A percentile compares a stretch with the other conserved stretches of the same genome.
Evolutionary conservation across 495 filamentous ascomycete genomes (phyloP).

Genomic region (Aspergillus coremiiformis): DNA sequence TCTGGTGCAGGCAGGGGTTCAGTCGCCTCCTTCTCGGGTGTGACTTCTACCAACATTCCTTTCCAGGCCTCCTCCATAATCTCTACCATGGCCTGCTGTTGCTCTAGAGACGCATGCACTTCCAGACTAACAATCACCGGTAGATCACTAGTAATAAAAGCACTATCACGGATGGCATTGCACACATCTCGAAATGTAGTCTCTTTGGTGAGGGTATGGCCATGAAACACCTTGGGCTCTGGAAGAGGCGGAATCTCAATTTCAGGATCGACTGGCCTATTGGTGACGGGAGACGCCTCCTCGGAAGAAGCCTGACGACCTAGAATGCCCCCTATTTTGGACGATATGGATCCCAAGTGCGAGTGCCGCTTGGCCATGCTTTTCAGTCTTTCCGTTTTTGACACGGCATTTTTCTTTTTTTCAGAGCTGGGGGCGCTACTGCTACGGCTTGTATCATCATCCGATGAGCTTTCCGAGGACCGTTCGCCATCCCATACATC

Average conservation of each 20-base stretch:
- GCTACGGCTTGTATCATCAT: conserved; percentile 21
- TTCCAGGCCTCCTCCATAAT: conserved; percentile 80
- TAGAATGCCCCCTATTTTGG: conserved; percentile 20
- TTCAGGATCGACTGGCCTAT: conserved; percentile 24
- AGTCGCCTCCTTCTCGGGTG: conserved; percentile 39
- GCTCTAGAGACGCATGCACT: conserved; percentile 68
- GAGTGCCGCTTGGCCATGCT: conserved; percentile 12
- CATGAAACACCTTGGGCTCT: conserved; percentile 80
- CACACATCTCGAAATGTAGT: conserved; percentile 81
- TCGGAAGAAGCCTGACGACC: conserved; percentile 13
- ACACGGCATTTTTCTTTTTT: conserved; percentile 1
- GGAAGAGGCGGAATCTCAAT: conserved; percentile 25
- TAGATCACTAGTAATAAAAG: conserved; percentile 65
- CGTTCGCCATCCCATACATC: conserved; percentile 87
- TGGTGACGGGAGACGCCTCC: conserved; percentile 2
- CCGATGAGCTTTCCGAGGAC: conserved; percentile 24
- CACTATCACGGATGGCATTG: conserved; percentile 65
- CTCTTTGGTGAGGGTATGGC: conserved; percentile 83
- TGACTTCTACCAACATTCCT: conserved; percentile 55
- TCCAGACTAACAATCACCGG: conserved; percentile 87
- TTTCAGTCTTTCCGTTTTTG: conserved; percentile 13
- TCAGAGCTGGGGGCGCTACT: conserved; percentile 18
- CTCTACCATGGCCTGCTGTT: conserved; percentile 82
- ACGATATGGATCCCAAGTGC: conserved; percentile 15
- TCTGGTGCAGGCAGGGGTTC: conserved; percentile 54